Evolutionary conservation across 2,329 filamentous ascomycete species (phyloP), one percentile per base, ranked within the genome.

Genomic region (Fusarium nygamai): DNA sequence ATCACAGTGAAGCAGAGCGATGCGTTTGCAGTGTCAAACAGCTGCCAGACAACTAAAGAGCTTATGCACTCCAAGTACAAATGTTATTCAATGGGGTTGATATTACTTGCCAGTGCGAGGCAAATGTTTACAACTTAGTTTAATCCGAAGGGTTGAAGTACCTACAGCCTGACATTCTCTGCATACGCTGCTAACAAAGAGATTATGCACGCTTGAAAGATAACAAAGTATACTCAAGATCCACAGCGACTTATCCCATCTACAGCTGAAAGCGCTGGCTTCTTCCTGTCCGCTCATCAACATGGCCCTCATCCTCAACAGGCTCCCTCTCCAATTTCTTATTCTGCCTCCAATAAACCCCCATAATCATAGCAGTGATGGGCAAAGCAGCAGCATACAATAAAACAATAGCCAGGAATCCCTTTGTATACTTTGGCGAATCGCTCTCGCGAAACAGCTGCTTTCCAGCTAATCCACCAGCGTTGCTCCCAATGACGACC

Each of bases 401-500:
- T 8, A 76, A 13, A 0, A 78, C 31, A 27, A 79, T 71, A 2
- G 69, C 71, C 39, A 78, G 13, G 12, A 78, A 79, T 3, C 56
- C 73, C 8, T 56, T 43, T 0, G 53, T 67, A n/a, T 79, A 79
- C 29, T 66, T 57, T 0, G 76, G 78, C 0, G 73, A 75, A 60
- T 78, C 77, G 0, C 63, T 64, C 4, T 73, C 57, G 0, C 73
- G 61, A 44, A 80, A 80, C 0, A 80, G 64, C 38, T 78, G 77
- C 48, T 73, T 70, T 14, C 78, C 78, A 1, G 75, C 75, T 8
- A 80, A 14, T 0, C 65, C 73, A 14, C 77, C 72, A 4, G 76
- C 47, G n/a, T 80, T 80, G 19, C 71, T 77, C 2, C 76, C 71
- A 24, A 78, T 79, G 2, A 80, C 77, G 6, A 72, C 72, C 56